phyloP scores from a whole-genome alignment of 306 rosid genomes.

The Glycine soja region DNA sequence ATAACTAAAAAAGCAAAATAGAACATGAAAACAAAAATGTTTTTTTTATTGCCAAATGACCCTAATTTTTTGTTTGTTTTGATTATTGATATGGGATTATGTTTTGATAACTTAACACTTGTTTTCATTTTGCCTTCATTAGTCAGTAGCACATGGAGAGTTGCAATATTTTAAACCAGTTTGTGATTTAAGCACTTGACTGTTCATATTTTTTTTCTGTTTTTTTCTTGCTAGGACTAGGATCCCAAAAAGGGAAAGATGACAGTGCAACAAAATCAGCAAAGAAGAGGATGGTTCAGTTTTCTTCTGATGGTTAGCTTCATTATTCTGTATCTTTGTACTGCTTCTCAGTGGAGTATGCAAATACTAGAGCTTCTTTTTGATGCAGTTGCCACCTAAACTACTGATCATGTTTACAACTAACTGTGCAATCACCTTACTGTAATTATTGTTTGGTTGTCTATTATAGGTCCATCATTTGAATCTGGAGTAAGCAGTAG shows the following conservation, averaged over 20 bases:
- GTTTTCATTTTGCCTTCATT: slow-evolving; percentile 25
- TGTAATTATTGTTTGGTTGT: slow-evolving; percentile 30
- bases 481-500: slow-evolving; percentile 42
- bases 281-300: slow-evolving; percentile 81
- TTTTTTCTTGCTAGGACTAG: slow-evolving; percentile 55
- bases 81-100: slow-evolving; percentile 37
- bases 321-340: slow-evolving; percentile 14
- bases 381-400: slow-evolving; percentile 18
- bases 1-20: no score
- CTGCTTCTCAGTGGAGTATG: slow-evolving; percentile 36
- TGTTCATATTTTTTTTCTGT: background rate
- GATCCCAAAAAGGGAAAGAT: slow-evolving; percentile 74
- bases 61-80: no score
- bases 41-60: no score
- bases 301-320: slow-evolving; percentile 66
- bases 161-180: slow-evolving; percentile 36
- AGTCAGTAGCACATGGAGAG: background rate
- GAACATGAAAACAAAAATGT: no score
- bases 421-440: slow-evolving; percentile 23
- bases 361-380: slow-evolving; percentile 24
- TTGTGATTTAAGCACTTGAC: slow-evolving; percentile 26
- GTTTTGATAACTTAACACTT: slow-evolving; percentile 3
- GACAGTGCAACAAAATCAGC: slow-evolving; percentile 71
- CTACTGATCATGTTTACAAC: slow-evolving; percentile 21
- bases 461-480: slow-evolving; percentile 44